Conservation (phyloP, 345 rosid genomes). For the Orychophragmus violaceus region DNA sequence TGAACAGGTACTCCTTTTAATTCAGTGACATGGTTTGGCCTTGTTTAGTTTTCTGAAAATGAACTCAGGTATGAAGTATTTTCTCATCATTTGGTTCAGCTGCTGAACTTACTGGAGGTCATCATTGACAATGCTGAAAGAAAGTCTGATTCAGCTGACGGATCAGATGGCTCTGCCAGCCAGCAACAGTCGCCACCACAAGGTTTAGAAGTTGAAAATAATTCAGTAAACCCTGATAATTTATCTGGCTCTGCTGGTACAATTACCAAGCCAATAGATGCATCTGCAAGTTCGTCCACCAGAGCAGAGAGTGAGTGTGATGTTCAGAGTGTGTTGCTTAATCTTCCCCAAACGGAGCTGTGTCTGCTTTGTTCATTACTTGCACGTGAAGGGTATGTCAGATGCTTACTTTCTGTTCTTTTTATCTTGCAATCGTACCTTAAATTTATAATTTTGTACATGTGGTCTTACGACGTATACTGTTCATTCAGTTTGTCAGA, state of each 20-base stretch:
- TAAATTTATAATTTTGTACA: not conserved
- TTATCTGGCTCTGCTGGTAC: constrained; percentile 36
- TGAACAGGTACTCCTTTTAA: constrained; percentile 62
- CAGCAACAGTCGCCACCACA: constrained; percentile 27
- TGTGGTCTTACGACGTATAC: not conserved
- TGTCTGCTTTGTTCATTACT: constrained; percentile 86
- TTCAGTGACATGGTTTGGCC: not conserved
- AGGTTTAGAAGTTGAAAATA: constrained; percentile 37
- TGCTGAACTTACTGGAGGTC: constrained; percentile 84
- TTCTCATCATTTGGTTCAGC: constrained; percentile 38
- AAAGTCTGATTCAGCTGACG: constrained; percentile 47
- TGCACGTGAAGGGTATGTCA: constrained; percentile 81
- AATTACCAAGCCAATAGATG: constrained; percentile 35
- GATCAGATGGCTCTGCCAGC: constrained; percentile 38
- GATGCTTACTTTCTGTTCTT: not conserved
- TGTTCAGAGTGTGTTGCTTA: constrained; percentile 48
- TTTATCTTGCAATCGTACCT: not conserved
- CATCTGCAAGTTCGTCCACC: constrained; percentile 38
- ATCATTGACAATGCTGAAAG: constrained; percentile 67
- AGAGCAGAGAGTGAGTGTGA: constrained; percentile 49
- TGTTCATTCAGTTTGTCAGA: constrained; percentile 71
- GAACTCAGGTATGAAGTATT: not conserved
- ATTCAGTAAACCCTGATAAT: constrained; percentile 35
- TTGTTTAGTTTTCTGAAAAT: not conserved
- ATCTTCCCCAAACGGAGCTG: constrained; percentile 78